Conservation (phyloP, 2,329 filamentous ascomycete species). For the Chaetomium sp. region DNA sequence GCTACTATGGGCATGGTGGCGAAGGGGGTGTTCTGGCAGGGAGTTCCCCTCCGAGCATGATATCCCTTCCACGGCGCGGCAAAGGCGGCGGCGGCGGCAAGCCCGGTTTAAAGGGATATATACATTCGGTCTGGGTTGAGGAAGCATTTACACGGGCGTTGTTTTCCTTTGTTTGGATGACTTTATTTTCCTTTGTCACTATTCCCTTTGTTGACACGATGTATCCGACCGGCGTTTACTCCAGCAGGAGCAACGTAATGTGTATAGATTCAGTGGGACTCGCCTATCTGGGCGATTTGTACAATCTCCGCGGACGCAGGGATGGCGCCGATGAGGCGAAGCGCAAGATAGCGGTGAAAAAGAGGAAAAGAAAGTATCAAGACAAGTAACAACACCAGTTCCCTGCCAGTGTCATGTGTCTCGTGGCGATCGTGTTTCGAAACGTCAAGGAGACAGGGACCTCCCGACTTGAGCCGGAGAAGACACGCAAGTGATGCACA, state of each 20-base stretch:
- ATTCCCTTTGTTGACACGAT: constrained; percentile 19
- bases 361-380: not conserved
- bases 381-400: not conserved
- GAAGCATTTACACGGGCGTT: constrained; percentile 37
- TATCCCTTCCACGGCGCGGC: constrained; percentile 15
- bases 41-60: not conserved
- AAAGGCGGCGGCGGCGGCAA: not conserved
- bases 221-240: constrained; percentile 23
- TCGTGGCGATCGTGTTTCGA: constrained; percentile 18
- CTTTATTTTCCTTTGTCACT: constrained; percentile 3
- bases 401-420: not conserved
- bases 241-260: constrained; percentile 23
- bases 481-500: not conserved
- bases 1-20: constrained; percentile 11
- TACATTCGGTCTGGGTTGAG: constrained; percentile 11
- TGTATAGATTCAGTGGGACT: constrained; percentile 21
- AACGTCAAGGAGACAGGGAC: not conserved
- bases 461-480: constrained; percentile 4
- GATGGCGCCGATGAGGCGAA: not conserved
- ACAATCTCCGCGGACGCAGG: not conserved
- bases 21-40: not conserved
- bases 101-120: not conserved
- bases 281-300: constrained; percentile 9
- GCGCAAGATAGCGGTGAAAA: constrained; percentile 1
- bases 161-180: constrained; percentile 4